These are phyloP conservation scores for Umbelopsis sp. DNA, from an alignment of 371 early-diverging fungal species.

Conservation along the genomic window DNA sequence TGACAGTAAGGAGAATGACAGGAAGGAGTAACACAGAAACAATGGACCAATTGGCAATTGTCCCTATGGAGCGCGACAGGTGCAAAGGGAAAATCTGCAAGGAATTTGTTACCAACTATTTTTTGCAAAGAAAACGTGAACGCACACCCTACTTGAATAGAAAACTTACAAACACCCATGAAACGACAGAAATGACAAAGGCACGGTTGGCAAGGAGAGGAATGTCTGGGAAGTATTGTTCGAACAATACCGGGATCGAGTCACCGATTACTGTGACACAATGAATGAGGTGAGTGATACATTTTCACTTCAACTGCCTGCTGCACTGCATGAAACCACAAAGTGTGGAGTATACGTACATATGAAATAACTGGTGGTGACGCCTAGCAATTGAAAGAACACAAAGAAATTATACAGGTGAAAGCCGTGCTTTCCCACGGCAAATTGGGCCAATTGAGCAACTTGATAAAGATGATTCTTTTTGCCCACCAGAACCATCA, in stretches of 20 bases:
- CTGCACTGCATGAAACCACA: not conserved
- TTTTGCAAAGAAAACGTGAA: slow-evolving; percentile 6
- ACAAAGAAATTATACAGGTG: slow-evolving; percentile 57
- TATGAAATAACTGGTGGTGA: slow-evolving; percentile 55
- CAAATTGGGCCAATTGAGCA: slow-evolving; percentile 55
- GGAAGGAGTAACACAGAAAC: slow-evolving; percentile 59
- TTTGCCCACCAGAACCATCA: slow-evolving; percentile 58
- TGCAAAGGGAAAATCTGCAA: slow-evolving; percentile 54
- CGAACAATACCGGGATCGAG: slow-evolving; percentile 55
- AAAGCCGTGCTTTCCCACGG: slow-evolving; percentile 55
- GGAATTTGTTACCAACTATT: not conserved
- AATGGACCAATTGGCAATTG: slow-evolving; percentile 60
- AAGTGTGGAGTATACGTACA: slow-evolving; percentile 25
- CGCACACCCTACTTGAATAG: not conserved
- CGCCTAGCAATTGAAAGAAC: slow-evolving; percentile 54
- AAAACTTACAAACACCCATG: slow-evolving; percentile 40
- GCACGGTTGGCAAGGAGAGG: slow-evolving; percentile 40
- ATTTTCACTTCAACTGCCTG: not conserved
- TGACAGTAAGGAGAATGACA: slow-evolving; percentile 50
- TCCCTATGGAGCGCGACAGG: slow-evolving; percentile 60
- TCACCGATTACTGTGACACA: slow-evolving; percentile 53
- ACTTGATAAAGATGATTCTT: slow-evolving; percentile 54
- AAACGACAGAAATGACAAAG: slow-evolving; percentile 46
- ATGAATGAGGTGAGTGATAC: not conserved
- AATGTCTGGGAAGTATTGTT: slow-evolving; percentile 40